Conservation (phyloP, 2,329 filamentous ascomycete species). For the Arthrobotrys sinensis region DNA sequence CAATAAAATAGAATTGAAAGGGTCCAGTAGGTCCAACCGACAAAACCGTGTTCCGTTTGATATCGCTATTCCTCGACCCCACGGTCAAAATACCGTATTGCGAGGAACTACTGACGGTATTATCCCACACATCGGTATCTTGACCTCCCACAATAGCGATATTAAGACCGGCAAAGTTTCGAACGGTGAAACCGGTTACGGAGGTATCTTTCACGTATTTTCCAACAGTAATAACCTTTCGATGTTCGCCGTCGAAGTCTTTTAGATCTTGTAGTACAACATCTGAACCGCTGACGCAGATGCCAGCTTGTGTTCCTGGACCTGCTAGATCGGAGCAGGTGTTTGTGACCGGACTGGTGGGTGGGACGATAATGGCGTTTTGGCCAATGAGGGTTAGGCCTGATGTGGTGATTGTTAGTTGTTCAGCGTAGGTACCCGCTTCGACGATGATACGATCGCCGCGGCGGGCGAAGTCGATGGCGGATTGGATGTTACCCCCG, state of each 20-base stretch:
- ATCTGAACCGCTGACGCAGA: neutral
- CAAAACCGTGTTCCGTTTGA: neutral
- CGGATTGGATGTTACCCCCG: neutral
- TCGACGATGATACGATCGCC: neutral
- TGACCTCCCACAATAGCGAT: neutral
- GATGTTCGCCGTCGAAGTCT: neutral
- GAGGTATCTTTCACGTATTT: neutral
- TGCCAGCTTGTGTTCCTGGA: neutral
- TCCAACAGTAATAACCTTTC: neutral
- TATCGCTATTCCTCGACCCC: neutral
- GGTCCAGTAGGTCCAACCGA: neutral
- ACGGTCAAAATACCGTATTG: neutral
- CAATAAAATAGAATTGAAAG: conserved; percentile 1
- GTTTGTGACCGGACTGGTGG: neutral
- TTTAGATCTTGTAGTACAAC: neutral
- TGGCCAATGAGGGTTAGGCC: neutral
- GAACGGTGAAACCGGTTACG: neutral
- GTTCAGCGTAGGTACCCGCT: neutral
- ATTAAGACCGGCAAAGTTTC: neutral
- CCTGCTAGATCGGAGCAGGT: neutral
- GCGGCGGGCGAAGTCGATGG: neutral
- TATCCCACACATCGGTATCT: neutral
- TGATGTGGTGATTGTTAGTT: conserved; percentile 1
- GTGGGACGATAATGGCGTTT: neutral
- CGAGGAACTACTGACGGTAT: neutral